Evolutionary conservation across 2,329 filamentous ascomycete genomes (phyloP).

Genomic region (Ophiostoma himal-ulmi): DNA sequence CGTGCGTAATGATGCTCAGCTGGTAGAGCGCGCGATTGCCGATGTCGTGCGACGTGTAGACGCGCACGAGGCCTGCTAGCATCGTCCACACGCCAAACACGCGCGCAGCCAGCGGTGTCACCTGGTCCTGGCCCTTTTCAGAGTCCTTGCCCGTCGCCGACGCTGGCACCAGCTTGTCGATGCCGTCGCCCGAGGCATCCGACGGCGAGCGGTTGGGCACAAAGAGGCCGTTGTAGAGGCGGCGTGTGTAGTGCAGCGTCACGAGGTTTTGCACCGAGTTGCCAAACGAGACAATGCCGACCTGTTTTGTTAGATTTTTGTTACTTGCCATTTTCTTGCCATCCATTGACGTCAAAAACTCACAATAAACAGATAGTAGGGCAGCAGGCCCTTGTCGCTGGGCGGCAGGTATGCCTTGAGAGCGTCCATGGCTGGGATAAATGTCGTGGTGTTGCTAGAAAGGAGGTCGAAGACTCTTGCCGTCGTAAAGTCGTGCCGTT

Average conservation of each 20-base stretch:
- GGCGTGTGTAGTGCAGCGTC: slow-evolving; percentile 75
- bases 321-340: background rate
- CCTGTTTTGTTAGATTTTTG: slow-evolving; percentile 43
- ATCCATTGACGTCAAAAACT: slow-evolving; percentile 25
- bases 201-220: slow-evolving; percentile 44
- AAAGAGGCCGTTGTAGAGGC: slow-evolving; percentile 70
- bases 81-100: slow-evolving; percentile 88
- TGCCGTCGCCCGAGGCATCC: slow-evolving; percentile 45
- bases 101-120: slow-evolving; percentile 69
- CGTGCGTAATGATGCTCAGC: slow-evolving; percentile 74
- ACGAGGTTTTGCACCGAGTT: slow-evolving; percentile 82
- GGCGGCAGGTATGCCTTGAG: slow-evolving; percentile 43
- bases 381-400: slow-evolving; percentile 48
- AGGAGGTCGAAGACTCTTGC: background rate
- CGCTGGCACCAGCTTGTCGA: slow-evolving; percentile 46
- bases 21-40: slow-evolving; percentile 67
- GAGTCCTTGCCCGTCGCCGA: slow-evolving; percentile 41
- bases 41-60: slow-evolving; percentile 81
- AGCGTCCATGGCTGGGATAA: slow-evolving; percentile 38
- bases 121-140: slow-evolving; percentile 49
- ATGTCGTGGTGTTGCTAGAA: background rate
- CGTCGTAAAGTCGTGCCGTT: background rate
- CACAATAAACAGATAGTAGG: slow-evolving; percentile 55
- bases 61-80: slow-evolving; percentile 66
- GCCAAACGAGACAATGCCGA: slow-evolving; percentile 72